Percentiles rank a stretch among this genome's conserved stretches.
Conservation (phyloP, 345 rosid species). For the Kandelia obovata region DNA sequence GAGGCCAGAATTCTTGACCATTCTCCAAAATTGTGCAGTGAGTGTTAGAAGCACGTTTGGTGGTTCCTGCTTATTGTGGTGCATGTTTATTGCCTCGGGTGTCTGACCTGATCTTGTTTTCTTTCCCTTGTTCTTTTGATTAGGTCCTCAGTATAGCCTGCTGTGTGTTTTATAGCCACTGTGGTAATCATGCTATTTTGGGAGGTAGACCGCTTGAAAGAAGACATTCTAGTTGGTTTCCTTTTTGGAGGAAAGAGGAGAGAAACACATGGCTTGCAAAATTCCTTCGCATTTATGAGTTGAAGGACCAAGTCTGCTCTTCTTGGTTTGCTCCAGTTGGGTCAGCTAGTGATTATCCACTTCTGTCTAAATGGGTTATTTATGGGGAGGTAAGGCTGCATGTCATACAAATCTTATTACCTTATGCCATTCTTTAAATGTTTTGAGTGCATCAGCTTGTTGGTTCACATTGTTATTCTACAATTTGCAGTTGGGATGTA, state of each 20-base stretch:
- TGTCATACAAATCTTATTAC: not conserved
- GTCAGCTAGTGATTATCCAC: slow-evolving; percentile 97
- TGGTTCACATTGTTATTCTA: slow-evolving; percentile 1
- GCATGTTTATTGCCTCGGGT: slow-evolving; percentile 1
- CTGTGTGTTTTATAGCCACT: slow-evolving; percentile 97
- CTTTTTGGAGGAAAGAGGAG: slow-evolving; percentile 63
- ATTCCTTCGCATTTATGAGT: slow-evolving; percentile 71
- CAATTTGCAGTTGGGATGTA: slow-evolving; percentile 52
- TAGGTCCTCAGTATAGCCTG: slow-evolving; percentile 97
- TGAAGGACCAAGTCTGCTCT: slow-evolving; percentile 90
- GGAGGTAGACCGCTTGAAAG: slow-evolving; percentile 49
- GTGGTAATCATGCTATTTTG: slow-evolving; percentile 88
- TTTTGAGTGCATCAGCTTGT: slow-evolving; percentile 8
- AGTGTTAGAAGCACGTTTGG: slow-evolving; percentile 32
- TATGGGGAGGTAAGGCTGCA: slow-evolving; percentile 76
- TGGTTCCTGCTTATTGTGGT: not conserved
- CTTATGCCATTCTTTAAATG: slow-evolving; percentile 1
- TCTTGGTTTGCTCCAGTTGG: slow-evolving; percentile 99
- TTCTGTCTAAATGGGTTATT: slow-evolving; percentile 94
- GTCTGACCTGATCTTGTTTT: slow-evolving; percentile 1
- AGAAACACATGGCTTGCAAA: slow-evolving; percentile 68
- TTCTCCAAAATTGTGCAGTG: slow-evolving; percentile 93
- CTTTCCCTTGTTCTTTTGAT: slow-evolving; percentile 14
- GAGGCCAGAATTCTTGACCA: slow-evolving; percentile 87
- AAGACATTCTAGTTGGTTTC: slow-evolving; percentile 62